phyloP scores from a whole-genome alignment of 2,329 filamentous ascomycete species.

The Epichloe bromicola region DNA sequence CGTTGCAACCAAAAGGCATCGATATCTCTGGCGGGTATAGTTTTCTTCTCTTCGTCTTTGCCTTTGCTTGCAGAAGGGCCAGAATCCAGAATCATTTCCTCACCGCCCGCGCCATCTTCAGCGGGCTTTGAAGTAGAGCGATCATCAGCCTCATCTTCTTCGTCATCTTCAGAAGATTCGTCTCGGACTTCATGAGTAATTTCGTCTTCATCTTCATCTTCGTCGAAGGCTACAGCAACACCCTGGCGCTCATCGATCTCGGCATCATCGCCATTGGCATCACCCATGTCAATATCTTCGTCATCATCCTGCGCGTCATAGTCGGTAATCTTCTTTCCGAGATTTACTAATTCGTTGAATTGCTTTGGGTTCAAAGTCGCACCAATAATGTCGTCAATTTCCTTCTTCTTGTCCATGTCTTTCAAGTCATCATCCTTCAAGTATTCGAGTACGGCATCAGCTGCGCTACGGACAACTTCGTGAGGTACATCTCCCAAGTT shows the following conservation, averaged over 20 bases:
- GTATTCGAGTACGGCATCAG: slow-evolving; percentile 80
- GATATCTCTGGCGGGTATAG: slow-evolving; percentile 74
- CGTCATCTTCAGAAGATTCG: slow-evolving; percentile 71
- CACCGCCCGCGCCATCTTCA: slow-evolving; percentile 48
- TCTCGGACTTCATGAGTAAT: slow-evolving; percentile 80
- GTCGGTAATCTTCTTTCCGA: slow-evolving; percentile 98
- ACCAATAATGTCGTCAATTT: slow-evolving; percentile 89
- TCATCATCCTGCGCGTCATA: slow-evolving; percentile 96
- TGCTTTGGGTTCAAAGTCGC: slow-evolving; percentile 70
- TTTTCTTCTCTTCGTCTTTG: slow-evolving; percentile 42
- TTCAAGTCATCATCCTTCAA: slow-evolving; percentile 93
- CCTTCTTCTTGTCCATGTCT: slow-evolving; percentile 96
- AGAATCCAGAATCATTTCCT: slow-evolving; percentile 76
- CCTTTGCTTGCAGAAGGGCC: slow-evolving; percentile 32
- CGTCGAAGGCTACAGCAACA: slow-evolving; percentile 94
- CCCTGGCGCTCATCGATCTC: slow-evolving; percentile 91
- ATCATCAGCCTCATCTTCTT: slow-evolving; percentile 39
- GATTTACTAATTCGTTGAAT: slow-evolving; percentile 92
- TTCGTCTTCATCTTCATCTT: slow-evolving; percentile 70
- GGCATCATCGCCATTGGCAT: slow-evolving; percentile 48
- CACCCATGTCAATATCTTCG: slow-evolving; percentile 65
- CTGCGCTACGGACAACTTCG: slow-evolving; percentile 83
- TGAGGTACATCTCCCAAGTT: slow-evolving; percentile 87
- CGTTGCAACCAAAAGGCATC: slow-evolving; percentile 96
- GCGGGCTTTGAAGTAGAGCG: background rate